A percentile compares a stretch with the other conserved stretches of the same genome.
phyloP scores from a whole-genome alignment of 1,284 basidiomycete species.

The Leccinum ponderosum region DNA sequence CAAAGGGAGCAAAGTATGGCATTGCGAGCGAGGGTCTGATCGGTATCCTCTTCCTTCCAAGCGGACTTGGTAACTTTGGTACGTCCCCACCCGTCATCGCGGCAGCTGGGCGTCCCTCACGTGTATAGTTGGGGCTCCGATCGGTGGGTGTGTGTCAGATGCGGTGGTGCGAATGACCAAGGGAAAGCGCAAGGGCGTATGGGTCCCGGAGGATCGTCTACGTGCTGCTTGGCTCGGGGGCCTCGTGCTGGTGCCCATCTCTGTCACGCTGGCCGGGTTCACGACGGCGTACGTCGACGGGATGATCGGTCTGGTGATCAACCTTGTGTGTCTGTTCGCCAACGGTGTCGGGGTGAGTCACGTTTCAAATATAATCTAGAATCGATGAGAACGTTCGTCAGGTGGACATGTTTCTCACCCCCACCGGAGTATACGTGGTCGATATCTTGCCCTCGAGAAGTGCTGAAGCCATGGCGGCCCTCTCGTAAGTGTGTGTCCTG shows the following conservation, averaged over 20 bases:
- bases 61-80: conserved; percentile 63
- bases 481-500: conserved; percentile 30
- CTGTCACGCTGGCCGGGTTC: conserved; percentile 25
- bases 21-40: conserved; percentile 60
- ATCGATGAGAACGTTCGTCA: conserved; percentile 10
- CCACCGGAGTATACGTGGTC: conserved; percentile 55
- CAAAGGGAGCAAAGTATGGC: conserved; percentile 55
- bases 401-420: conserved; percentile 50
- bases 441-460: conserved; percentile 54
- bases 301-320: conserved; percentile 40
- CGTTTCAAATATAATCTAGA: too few relatives aligned
- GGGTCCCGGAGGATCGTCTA: conserved; percentile 64
- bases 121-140: conserved; percentile 47
- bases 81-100: neutral
- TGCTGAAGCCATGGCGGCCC: conserved; percentile 52
- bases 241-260: conserved; percentile 41
- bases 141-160: conserved; percentile 57
- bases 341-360: conserved; percentile 50
- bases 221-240: conserved; percentile 48
- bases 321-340: conserved; percentile 44
- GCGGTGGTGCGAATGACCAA: conserved; percentile 46
- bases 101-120: neutral
- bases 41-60: conserved; percentile 60
- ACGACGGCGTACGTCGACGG: conserved; percentile 39
- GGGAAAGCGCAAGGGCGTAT: conserved; percentile 46